These are phyloP conservation scores for Xylariaceae sp. DNA, from an alignment of 2,329 filamentous ascomycete genomes.

Conservation along the genomic window DNA sequence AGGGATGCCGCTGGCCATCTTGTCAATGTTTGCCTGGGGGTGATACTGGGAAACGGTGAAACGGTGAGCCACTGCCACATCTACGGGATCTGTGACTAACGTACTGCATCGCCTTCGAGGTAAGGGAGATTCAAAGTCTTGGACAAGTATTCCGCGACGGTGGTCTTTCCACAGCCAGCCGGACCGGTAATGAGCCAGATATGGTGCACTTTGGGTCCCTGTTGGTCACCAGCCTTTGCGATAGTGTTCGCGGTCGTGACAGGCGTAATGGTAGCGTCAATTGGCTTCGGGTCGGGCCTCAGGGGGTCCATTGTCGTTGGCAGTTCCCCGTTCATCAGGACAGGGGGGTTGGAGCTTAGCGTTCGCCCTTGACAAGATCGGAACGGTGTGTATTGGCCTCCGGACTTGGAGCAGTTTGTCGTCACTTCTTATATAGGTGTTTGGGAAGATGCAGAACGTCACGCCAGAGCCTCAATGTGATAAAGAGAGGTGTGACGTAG, in stretches of 20 bases:
- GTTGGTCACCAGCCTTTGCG: conserved; percentile 23
- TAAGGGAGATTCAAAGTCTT: conserved; percentile 60
- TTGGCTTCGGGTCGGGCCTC: conserved; percentile 26
- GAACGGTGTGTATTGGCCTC: too few species aligned
- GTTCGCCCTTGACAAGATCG: too few species aligned
- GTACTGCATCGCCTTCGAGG: conserved; percentile 73
- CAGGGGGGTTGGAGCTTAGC: conserved; percentile 46
- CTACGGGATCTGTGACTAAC: too few species aligned
- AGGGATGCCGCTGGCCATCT: conserved; percentile 80
- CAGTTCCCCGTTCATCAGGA: conserved; percentile 39
- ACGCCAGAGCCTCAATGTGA: too few species aligned
- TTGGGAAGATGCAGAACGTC: too few species aligned
- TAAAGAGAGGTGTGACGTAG: too few species aligned
- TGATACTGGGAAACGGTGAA: too few species aligned
- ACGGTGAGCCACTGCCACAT: too few species aligned
- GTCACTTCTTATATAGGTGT: too few species aligned
- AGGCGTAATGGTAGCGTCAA: conserved; percentile 28
- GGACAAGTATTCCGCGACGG: conserved; percentile 62
- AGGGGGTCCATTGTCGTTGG: conserved; percentile 25
- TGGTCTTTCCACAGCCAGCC: conserved; percentile 75
- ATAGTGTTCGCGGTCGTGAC: conserved; percentile 28
- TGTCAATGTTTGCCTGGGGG: conserved; percentile 73
- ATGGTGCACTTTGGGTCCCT: conserved; percentile 47
- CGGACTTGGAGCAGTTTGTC: too few species aligned
- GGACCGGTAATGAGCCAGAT: conserved; percentile 79